Base-by-base conservation (phyloP, 2,329 filamentous ascomycete genomes). In the Tetracladium maxilliforme region DNA sequence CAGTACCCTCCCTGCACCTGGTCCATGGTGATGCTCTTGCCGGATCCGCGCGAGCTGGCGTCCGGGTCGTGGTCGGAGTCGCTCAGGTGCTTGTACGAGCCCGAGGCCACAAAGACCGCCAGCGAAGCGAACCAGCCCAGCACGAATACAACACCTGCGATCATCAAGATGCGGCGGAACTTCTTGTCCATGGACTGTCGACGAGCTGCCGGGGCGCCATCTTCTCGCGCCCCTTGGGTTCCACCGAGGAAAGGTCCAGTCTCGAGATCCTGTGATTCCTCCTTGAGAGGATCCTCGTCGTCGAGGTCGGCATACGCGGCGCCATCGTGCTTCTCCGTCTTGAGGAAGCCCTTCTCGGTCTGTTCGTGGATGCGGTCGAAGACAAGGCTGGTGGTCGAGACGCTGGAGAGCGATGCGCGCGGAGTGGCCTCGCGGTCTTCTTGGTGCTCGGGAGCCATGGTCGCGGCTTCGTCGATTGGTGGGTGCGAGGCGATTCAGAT, bases 361-460 rank as follows among this genome's bases (percentile, higher is more conserved):
- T n/a, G 35, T 43, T 80, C 73, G 39, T 69, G 64, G 36, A 87
- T 64, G 33, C 76, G 70, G 36, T 90, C 80, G 44, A 90, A 80
- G 27, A 90, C 70, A 10, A 90, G 61, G 39, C 81, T 87, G 4
- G 77, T 84, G 8, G 81, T 87, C 17, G 81, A 90, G n/a, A 72
- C 73, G 20, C 76, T 77, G n/a, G 77, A 81, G 22, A 68, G 48
- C 4, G 80, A 82, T n/a, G n/a, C n/a, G n/a, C 33, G 64, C 64
- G 40, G n/a, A n/a, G n/a, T n/a, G n/a, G n/a, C n/a, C n/a, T n/a
- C n/a, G n/a, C n/a, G n/a, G n/a, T n/a, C n/a, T n/a, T n/a, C n/a
- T n/a, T n/a, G n/a, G n/a, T n/a, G n/a, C n/a, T n/a, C n/a, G n/a
- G n/a, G n/a, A n/a, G n/a, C n/a, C n/a, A n/a, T n/a, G n/a, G n/a